Percentiles rank a stretch among this genome's conserved stretches.
Evolutionary conservation across 2,329 filamentous ascomycete species (phyloP).

Genomic region (Alternaria ethzedia): DNA sequence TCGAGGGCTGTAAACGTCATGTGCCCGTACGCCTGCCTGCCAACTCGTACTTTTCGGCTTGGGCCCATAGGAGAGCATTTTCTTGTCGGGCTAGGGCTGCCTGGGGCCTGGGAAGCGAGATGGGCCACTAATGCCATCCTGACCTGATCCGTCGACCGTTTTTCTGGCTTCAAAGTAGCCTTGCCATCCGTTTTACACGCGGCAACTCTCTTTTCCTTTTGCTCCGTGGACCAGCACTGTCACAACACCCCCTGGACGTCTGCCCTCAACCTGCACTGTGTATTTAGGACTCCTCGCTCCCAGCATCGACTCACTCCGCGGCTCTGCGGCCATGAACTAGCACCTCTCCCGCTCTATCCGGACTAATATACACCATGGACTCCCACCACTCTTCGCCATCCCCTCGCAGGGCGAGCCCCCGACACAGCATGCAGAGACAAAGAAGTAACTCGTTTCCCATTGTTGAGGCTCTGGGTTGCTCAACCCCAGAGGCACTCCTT

Average conservation of each 20-base stretch:
- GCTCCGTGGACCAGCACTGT: neutral
- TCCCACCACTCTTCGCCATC: slow-evolving; percentile 32
- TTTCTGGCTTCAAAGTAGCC: slow-evolving; percentile 28
- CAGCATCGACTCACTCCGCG: slow-evolving; percentile 19
- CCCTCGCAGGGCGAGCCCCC: slow-evolving; percentile 22
- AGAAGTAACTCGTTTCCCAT: slow-evolving; percentile 47
- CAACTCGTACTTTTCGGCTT: slow-evolving; percentile 22
- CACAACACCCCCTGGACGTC: neutral
- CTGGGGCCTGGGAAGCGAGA: slow-evolving; percentile 24
- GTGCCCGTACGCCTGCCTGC: slow-evolving; percentile 28
- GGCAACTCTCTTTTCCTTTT: slow-evolving; percentile 11
- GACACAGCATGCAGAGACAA: slow-evolving; percentile 34
- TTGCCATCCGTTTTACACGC: slow-evolving; percentile 16
- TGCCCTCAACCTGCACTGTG: neutral
- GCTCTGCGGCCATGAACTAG: slow-evolving; percentile 32
- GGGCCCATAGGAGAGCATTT: slow-evolving; percentile 27
- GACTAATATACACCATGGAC: slow-evolving; percentile 31
- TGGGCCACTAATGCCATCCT: slow-evolving; percentile 36
- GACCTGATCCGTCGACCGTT: slow-evolving; percentile 30
- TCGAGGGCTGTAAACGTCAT: slow-evolving; percentile 43
- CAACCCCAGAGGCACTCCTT: slow-evolving; percentile 44
- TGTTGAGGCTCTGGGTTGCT: slow-evolving; percentile 43
- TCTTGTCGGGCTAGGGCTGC: slow-evolving; percentile 22
- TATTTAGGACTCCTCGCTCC: neutral
- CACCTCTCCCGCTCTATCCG: slow-evolving; percentile 23